Conservation (phyloP, 1,139 yeast species). For the Geotrichum klebahnii region DNA sequence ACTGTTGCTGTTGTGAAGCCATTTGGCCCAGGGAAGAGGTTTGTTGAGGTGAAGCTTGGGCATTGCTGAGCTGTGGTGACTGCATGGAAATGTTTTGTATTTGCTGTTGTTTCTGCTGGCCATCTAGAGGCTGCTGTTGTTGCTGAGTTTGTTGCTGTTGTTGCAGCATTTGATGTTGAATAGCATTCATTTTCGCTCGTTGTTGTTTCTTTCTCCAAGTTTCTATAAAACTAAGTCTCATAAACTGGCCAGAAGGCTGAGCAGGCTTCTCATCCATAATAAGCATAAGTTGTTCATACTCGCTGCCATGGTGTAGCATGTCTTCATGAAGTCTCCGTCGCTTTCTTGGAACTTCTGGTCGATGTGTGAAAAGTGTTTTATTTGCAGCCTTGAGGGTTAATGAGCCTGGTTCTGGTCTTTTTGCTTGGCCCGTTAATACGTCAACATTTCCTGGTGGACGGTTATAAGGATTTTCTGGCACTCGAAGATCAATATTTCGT, state of each 20-base stretch:
- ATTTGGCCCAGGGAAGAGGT: neutral
- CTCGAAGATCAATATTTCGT: constrained; percentile 68
- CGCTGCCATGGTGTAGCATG: constrained; percentile 64
- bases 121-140: constrained; percentile 21
- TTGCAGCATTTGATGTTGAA: constrained; percentile 29
- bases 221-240: constrained; percentile 44
- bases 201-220: constrained; percentile 40
- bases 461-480: constrained; percentile 42
- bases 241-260: constrained; percentile 39
- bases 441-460: constrained; percentile 3
- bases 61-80: neutral
- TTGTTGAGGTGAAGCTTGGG: neutral
- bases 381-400: constrained; percentile 17
- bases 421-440: constrained; percentile 6
- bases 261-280: constrained; percentile 40
- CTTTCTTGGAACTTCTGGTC: constrained; percentile 31
- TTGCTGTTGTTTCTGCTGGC: constrained; percentile 26
- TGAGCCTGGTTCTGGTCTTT: constrained; percentile 4
- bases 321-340: constrained; percentile 53
- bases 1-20: constrained; percentile 19
- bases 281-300: constrained; percentile 87
- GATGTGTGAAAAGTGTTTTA: constrained; percentile 26
- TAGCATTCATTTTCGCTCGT: constrained; percentile 28
- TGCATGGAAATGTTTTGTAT: constrained; percentile 23
- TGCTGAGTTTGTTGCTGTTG: constrained; percentile 27